Conservation (phyloP, 2,329 filamentous ascomycete genomes). For the Colletotrichum kahawae region DNA sequence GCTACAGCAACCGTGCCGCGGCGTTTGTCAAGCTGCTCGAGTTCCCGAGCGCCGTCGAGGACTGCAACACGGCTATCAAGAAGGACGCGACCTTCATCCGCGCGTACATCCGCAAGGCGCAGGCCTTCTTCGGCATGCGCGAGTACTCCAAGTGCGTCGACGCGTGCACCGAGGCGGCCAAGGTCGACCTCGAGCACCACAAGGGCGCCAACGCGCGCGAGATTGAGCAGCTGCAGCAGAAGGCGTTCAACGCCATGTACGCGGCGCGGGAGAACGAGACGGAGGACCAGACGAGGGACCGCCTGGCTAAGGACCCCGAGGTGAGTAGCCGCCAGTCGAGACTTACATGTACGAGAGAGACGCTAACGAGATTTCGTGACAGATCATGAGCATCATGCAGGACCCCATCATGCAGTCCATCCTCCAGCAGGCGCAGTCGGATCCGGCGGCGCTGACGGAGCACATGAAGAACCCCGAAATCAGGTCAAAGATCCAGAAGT, state of each 20-base stretch:
- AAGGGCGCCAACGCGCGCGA: constrained; percentile 82
- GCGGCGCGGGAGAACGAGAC: constrained; percentile 90
- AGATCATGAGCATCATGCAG: constrained; percentile 89
- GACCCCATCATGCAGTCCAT: constrained; percentile 99
- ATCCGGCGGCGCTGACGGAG: constrained; percentile 91
- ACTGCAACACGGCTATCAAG: constrained; percentile 91
- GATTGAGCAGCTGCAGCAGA: constrained; percentile 93
- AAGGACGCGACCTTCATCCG: constrained; percentile 91
- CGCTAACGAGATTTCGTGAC: background rate
- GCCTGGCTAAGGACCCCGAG: constrained; percentile 89
- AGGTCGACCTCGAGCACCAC: constrained; percentile 74
- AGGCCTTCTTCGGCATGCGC: constrained; percentile 96
- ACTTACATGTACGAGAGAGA: background rate
- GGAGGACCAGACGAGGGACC: constrained; percentile 92
- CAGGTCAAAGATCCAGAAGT: constrained; percentile 88
- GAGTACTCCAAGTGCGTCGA: constrained; percentile 97
- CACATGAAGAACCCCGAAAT: constrained; percentile 95
- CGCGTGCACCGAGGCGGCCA: constrained; percentile 79
- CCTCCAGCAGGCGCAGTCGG: constrained; percentile 92
- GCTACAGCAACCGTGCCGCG: constrained; percentile 96
- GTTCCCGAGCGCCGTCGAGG: constrained; percentile 90
- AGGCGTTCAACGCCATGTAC: constrained; percentile 91
- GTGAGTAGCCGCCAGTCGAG: constrained; percentile 59
- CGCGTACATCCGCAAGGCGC: constrained; percentile 94
- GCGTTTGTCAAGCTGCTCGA: constrained; percentile 96